phyloP scores from a whole-genome alignment of 2,329 filamentous ascomycete species.

The Fusarium pilosicola region DNA sequence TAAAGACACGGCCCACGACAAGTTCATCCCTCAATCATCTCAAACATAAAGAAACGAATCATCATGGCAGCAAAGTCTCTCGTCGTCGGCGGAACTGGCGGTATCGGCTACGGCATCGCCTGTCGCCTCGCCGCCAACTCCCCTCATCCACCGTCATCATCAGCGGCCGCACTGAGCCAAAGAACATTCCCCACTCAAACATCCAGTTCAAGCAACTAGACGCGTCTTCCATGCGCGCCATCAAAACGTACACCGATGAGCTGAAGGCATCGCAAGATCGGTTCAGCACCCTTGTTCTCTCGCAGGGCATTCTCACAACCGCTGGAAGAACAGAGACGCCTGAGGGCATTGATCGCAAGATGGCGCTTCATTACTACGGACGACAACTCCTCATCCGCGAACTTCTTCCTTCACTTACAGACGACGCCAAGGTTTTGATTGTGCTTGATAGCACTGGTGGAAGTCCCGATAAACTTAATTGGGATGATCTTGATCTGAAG shows the following conservation, averaged over 20 bases:
- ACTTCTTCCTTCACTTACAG: slow-evolving; percentile 50
- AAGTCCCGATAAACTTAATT: slow-evolving; percentile 48
- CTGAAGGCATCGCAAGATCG: slow-evolving; percentile 39
- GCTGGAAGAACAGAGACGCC: slow-evolving; percentile 52
- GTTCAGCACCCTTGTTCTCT: slow-evolving; percentile 53
- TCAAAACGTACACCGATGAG: slow-evolving; percentile 48
- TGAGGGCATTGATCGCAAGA: slow-evolving; percentile 57
- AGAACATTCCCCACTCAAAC: slow-evolving; percentile 45
- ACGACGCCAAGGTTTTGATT: slow-evolving; percentile 52
- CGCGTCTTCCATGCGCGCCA: slow-evolving; percentile 48
- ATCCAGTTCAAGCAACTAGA: slow-evolving; percentile 48
- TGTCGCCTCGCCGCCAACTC: slow-evolving; percentile 46
- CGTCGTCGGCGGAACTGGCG: slow-evolving; percentile 50
- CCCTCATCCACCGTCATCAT: slow-evolving; percentile 46
- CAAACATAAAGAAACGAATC: not conserved
- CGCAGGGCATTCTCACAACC: slow-evolving; percentile 51
- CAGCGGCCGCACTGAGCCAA: slow-evolving; percentile 47
- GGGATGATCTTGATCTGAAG: slow-evolving; percentile 54
- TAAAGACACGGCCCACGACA: not conserved
- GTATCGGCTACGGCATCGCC: slow-evolving; percentile 51
- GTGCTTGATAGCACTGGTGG: slow-evolving; percentile 50
- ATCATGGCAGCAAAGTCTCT: slow-evolving; percentile 43
- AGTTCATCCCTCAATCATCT: not conserved
- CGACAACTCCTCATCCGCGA: slow-evolving; percentile 55
- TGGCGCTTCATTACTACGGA: slow-evolving; percentile 59